Evolutionary conservation across 2,329 filamentous ascomycete genomes (phyloP), one percentile per base, ranked within the genome.

Genomic region (Geosmithia flava): DNA sequence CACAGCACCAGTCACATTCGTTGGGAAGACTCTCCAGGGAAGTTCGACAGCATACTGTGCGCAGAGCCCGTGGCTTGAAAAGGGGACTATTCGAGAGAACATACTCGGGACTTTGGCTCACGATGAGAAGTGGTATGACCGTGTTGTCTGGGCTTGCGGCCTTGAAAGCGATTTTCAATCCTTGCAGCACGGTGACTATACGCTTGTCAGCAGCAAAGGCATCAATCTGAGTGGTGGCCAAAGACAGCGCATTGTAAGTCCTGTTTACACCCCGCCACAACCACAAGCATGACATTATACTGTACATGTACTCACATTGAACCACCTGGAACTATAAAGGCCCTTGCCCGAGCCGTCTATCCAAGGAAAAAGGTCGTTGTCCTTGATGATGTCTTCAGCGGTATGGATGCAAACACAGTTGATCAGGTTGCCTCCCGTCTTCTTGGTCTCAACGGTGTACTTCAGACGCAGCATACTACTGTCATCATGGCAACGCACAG

Each of bases 321-420:
- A n/a, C n/a, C n/a, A n/a, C n/a, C n/a, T n/a, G n/a, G n/a, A n/a
- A n/a, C n/a, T n/a, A n/a, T n/a, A n/a, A n/a, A 68, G 58, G 63
- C 68, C 2, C 55, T 75, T 1, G 72, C 73, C 3, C 61, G 73
- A 16, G 71, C 71, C 1, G 55, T 75, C 0, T 76, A 72, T 49
- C 60, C 66, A 1, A 52, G 60, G 20, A 13, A 30, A 15, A 19
- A 54, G 52, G 51, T 68, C 0, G 55, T 64, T 2, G 56, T 68
- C 4, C 60, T 68, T 30, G 66, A 68, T n/a, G 66, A 68, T 30
- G 60, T 67, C 1, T 62, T 68, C 7, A 68, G 65, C 20, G 66
- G 66, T 0, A 53, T 70, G 2, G 68, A 70, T 46, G 60, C 62
- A 13, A 58, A 65, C 2, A 72, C 69, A 0, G 65, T 68, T 39